Percentiles rank a stretch among this genome's conserved stretches.
These are phyloP conservation scores for Pestalotiopsis sp. DNA, from an alignment of 2,329 filamentous ascomycete species.

Conservation along the genomic window DNA sequence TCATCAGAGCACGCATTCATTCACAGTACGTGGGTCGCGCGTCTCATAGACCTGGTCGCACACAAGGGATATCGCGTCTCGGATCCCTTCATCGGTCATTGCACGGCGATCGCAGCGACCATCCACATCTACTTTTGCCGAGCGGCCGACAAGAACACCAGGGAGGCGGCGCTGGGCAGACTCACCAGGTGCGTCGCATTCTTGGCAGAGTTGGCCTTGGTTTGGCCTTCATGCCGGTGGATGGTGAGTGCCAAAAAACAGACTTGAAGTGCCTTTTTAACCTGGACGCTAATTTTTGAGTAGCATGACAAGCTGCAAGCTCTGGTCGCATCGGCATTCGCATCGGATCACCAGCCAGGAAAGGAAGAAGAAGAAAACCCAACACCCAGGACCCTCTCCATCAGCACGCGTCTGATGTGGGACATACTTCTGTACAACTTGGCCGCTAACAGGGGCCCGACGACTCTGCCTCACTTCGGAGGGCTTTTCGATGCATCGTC, in stretches of 20 bases:
- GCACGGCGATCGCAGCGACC: neutral
- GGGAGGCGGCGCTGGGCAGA: neutral
- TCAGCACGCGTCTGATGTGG: neutral
- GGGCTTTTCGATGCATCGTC: neutral
- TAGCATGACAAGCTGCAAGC: neutral
- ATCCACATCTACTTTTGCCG: neutral
- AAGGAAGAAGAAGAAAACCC: neutral
- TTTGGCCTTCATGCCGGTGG: neutral
- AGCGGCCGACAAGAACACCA: neutral
- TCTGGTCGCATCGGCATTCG: neutral
- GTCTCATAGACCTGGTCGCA: neutral
- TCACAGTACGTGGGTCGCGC: neutral
- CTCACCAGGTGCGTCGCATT: neutral
- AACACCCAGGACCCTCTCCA: neutral
- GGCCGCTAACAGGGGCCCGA: neutral
- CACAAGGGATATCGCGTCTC: neutral
- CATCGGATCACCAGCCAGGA: neutral
- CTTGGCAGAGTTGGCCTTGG: neutral
- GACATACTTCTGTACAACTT: neutral
- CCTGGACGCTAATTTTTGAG: neutral
- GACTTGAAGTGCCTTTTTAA: neutral
- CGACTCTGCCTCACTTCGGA: neutral
- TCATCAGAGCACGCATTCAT: neutral
- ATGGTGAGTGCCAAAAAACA: neutral
- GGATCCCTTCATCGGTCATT: neutral